phyloP scores from a whole-genome alignment of 2,329 filamentous ascomycete species.

The Juglanconis sp. region DNA sequence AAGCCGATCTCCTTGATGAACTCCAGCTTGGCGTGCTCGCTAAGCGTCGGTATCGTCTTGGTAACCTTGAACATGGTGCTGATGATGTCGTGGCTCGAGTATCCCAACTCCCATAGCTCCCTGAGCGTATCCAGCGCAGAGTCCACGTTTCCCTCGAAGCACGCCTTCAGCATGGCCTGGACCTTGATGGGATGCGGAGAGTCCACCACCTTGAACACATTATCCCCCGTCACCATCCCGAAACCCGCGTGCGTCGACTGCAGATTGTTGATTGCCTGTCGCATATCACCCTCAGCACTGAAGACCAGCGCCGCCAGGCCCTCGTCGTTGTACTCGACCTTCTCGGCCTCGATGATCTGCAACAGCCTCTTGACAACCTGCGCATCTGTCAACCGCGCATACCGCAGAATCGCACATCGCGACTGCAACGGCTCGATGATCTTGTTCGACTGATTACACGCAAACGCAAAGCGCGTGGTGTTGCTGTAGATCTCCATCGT shows the following conservation, averaged over 20 bases:
- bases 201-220: slow-evolving; percentile 97
- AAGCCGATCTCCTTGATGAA: slow-evolving; percentile 99
- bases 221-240: slow-evolving; percentile 94
- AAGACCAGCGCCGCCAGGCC: slow-evolving; percentile 95
- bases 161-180: slow-evolving; percentile 97
- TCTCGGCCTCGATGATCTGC: slow-evolving; percentile 90
- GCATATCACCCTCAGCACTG: slow-evolving; percentile 96
- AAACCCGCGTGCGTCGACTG: slow-evolving; percentile 93
- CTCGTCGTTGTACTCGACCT: slow-evolving; percentile 87
- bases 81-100: slow-evolving; percentile 98
- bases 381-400: slow-evolving; percentile 84
- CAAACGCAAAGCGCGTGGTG: slow-evolving; percentile 95
- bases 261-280: slow-evolving; percentile 97
- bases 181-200: slow-evolving; percentile 97
- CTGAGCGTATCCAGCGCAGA: slow-evolving; percentile 80
- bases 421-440: slow-evolving; percentile 99
- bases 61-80: slow-evolving; percentile 99
- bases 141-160: slow-evolving; percentile 88
- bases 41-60: slow-evolving; percentile 87
- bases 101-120: slow-evolving; percentile 91
- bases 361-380: slow-evolving; percentile 88
- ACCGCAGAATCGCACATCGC: slow-evolving; percentile 91
- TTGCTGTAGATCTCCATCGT: slow-evolving; percentile 99
- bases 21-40: slow-evolving; percentile 92
- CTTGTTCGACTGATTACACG: slow-evolving; percentile 98